Evolutionary conservation across 1,139 yeast genomes (phyloP), one percentile per base, ranked within the genome.

Genomic region (Saccharomyces hybrid): DNA sequence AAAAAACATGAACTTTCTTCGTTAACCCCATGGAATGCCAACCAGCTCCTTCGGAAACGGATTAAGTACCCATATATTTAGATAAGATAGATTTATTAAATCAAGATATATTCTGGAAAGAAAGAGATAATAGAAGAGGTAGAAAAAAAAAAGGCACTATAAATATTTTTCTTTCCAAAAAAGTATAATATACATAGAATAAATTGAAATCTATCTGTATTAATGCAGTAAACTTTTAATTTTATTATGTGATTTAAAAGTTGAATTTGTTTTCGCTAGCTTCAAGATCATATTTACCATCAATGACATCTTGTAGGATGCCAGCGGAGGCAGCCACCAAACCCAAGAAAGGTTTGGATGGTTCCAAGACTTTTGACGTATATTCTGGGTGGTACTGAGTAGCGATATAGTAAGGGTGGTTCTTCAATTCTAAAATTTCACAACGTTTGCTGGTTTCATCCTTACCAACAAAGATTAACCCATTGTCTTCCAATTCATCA

Each of bases 361-460:
- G 99, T 65, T 89, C 96, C 71, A 93, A 81, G 42, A 95, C 99
- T 74, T 95, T 89, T 49, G 98, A 89, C 64, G 91, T 80, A 73
- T 93, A 93, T 75, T 93, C 99, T 49, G 99, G 99, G 71, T 93
- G 99, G 76, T 91, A 93, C 77, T 93, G 99, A 48, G 97, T 88
- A 62, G 95, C 99, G 65, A 90, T 95, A 69, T 76, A 91, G 76
- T 85, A 93, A 68, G 95, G 95, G 72, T 91, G 98, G 62, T 73
- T 72, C 48, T 76, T 75, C 65, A 90, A 77, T 74, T 93, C 99
- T 58, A 89, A 79, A 58, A 90, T 84, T 75, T 93, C 99, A 96
- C 95, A 93, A 77, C 99, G 86, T 66, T 83, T 81, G 61, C 86
- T 89, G 52, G 83, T 73, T 70, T 91, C 97, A 73, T 93, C 99